Evolutionary conservation across 1,139 yeast species (phyloP).

Genomic region (Lodderomyces oxycetoniae): DNA sequence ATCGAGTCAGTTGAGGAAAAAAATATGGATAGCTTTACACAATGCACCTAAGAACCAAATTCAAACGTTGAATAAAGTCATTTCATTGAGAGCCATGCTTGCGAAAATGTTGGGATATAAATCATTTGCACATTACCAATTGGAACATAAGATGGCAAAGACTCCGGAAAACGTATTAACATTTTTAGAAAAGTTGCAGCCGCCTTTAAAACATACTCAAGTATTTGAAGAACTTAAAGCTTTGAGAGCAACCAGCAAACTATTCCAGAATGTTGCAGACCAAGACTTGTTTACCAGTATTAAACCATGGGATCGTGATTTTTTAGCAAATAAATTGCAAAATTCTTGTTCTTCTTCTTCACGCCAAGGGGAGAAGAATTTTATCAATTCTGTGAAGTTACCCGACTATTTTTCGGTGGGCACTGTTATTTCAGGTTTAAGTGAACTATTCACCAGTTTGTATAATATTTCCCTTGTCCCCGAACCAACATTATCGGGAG

Average conservation of each 20-base stretch:
- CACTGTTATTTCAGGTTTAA: constrained; percentile 78
- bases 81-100: constrained; percentile 63
- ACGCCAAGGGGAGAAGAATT: background rate
- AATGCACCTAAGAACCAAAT: constrained; percentile 57
- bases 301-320: constrained; percentile 93
- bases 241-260: constrained; percentile 29
- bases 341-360: too few species aligned
- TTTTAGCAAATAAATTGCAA: constrained; percentile 26
- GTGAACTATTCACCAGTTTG: constrained; percentile 60
- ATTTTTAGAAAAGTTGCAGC: constrained; percentile 59
- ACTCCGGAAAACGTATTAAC: constrained; percentile 69
- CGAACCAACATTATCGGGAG: constrained; percentile 60
- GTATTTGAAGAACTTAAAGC: constrained; percentile 57
- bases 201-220: constrained; percentile 38
- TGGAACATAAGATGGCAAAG: constrained; percentile 88
- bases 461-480: constrained; percentile 78
- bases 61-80: constrained; percentile 49
- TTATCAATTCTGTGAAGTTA: constrained; percentile 24
- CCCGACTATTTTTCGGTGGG: constrained; percentile 77
- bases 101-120: constrained; percentile 71
- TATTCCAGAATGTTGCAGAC: constrained; percentile 24
- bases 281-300: constrained; percentile 44
- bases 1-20: constrained; percentile 54
- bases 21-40: constrained; percentile 74
- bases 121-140: constrained; percentile 75